Base-by-base conservation (phyloP, 1,284 basidiomycete species). In the Leccinum pachyderme region DNA sequence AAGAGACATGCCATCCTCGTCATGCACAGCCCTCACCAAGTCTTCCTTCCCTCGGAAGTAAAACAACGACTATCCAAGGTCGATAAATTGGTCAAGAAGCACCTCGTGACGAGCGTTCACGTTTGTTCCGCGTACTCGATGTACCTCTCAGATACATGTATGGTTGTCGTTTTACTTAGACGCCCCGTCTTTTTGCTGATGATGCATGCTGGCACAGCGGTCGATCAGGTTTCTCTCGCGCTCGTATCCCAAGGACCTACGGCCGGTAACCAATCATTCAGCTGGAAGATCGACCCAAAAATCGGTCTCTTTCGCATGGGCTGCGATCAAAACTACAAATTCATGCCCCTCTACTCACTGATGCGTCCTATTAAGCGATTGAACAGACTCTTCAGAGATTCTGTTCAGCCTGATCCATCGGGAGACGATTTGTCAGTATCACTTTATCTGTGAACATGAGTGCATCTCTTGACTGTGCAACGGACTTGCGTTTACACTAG, bases 61-160 rank as follows among this genome's bases (percentile, higher is more conserved):
- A 47, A 64, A 0, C 49, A 58, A 2, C 56, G 44, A 1, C 53
- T 70, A 27, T 69, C 62, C 50, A 32, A 57, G 12, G 55, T 70
- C 0, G 55, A 56, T 24, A 55, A 52, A 15, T 52, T 67, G 15
- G 50, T 54, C 9, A 45, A 60, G 32, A 67, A 64, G 53, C 49
- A 22, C 15, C 48, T 67, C 31, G 64, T 70, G 41, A 67, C 55
- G 0, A 62, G 49, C 39, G 51, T 58, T 4, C 54, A 69, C 13
- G 37, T 52, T 0, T 69, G 63, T 9, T 52, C 57, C 8, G 66
- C 67, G 0, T 67, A 64, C 33, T 59, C 55, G 2, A 57, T 69
- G 53, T 67, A 69, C 33, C 51, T 67, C 12, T 70, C 68, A 2
- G 56, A 70, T 45, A 69, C 63, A 49, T 52, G 66, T 69, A 46